phyloP scores from a whole-genome alignment of 129 eudicot species.

The carrot (Daucus carota) region DH1_v3.0 NC_030383.2:13866501-13867000 shows the following conservation, averaged over 20 bases:
- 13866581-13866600: conserved; percentile 62
- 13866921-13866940: conserved; percentile 30
- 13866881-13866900: not conserved
- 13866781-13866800: not conserved
- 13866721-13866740: not conserved
- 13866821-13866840: not conserved
- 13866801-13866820: not conserved
- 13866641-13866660: conserved; percentile 49
- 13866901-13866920: not conserved
- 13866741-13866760: not conserved
- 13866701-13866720: not conserved
- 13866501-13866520: conserved; percentile 37
- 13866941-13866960: conserved; percentile 54
- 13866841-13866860: not conserved
- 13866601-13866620: conserved; percentile 58
- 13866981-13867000: conserved; percentile 25
- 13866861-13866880: not conserved
- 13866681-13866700: conserved; percentile 51
- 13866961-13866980: conserved; percentile 57
- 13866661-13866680: conserved; percentile 55
- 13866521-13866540: conserved; percentile 59
- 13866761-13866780: not conserved
- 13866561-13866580: conserved; percentile 46
- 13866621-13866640: conserved; percentile 42
- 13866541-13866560: conserved; percentile 99